Conservation (phyloP, 139 green algal species). For the Micractinium sp. region DNA sequence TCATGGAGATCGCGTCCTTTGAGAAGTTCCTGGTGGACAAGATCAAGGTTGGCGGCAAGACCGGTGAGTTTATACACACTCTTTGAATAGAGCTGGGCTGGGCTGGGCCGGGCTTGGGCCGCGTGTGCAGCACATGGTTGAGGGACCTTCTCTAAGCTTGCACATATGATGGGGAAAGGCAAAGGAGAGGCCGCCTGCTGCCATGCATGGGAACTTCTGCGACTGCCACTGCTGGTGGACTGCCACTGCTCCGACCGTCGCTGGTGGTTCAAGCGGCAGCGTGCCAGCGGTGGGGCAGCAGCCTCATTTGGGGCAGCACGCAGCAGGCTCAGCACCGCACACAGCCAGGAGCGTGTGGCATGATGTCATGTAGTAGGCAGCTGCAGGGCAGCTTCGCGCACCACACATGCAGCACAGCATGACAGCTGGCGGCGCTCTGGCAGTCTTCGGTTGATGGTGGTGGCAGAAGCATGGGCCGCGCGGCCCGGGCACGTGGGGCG, state of each 20-base stretch:
- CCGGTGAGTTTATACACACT: constrained; percentile 55
- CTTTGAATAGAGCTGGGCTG: no score
- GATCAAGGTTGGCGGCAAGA: constrained; percentile 97
- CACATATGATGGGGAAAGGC: background rate
- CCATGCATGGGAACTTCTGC: no score
- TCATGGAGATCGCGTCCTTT: constrained; percentile 95
- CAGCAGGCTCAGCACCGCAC: no score
- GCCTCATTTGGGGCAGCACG: no score
- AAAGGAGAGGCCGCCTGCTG: no score
- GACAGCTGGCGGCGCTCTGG: no score
- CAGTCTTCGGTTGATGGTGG: no score
- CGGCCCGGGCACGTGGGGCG: no score
- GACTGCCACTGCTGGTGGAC: no score
- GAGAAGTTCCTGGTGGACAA: constrained; percentile 98
- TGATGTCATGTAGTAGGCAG: background rate
- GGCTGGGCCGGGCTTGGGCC: background rate
- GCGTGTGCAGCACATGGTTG: background rate
- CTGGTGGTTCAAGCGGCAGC: background rate
- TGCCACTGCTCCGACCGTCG: no score
- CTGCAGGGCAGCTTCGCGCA: background rate
- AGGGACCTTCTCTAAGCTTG: no score
- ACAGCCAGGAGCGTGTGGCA: background rate
- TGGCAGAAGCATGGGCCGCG: no score
- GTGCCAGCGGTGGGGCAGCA: background rate
- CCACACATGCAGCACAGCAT: background rate